A percentile compares a stretch with the other conserved stretches of the same genome.
phyloP scores from a whole-genome alignment of 2,329 filamentous ascomycete genomes.

The Annulohypoxylon truncatum region DNA sequence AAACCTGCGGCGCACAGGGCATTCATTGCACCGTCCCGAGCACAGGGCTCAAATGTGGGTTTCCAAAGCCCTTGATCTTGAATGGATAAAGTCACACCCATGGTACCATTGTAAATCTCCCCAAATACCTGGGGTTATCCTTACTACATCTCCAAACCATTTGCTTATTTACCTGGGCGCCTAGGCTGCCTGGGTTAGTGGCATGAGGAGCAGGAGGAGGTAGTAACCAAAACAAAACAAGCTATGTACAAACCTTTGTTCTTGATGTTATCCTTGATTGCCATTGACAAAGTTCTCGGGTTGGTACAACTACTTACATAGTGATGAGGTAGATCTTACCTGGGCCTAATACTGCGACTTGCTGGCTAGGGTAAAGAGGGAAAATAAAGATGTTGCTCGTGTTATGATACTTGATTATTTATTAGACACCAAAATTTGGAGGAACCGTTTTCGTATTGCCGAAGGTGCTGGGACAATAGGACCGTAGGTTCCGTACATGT shows the following conservation, averaged over 20 bases:
- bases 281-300: slow-evolving; percentile 15
- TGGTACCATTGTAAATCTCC: background rate
- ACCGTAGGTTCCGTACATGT: slow-evolving; percentile 14
- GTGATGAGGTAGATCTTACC: slow-evolving; percentile 20
- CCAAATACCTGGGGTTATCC: background rate
- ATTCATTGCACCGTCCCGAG: slow-evolving; percentile 23
- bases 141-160: background rate
- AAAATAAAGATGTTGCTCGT: background rate
- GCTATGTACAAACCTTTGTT: background rate
- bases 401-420: background rate
- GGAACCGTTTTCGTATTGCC: slow-evolving; percentile 23
- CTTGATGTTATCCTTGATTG: slow-evolving; percentile 14
- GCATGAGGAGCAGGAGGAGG: background rate
- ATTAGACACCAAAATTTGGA: slow-evolving; percentile 6
- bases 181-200: no score
- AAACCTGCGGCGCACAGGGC: slow-evolving; percentile 9
- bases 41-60: slow-evolving; percentile 6
- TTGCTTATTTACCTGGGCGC: background rate
- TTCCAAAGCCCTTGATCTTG: slow-evolving; percentile 25
- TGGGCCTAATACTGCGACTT: slow-evolving; percentile 15
- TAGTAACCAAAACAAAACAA: background rate
- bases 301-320: slow-evolving; percentile 7
- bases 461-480: slow-evolving; percentile 14
- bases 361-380: slow-evolving; percentile 7
- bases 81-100: slow-evolving; percentile 14